Evolutionary conservation across 306 rosid genomes (phyloP).

Genomic region (Ormosia emarginata): DNA sequence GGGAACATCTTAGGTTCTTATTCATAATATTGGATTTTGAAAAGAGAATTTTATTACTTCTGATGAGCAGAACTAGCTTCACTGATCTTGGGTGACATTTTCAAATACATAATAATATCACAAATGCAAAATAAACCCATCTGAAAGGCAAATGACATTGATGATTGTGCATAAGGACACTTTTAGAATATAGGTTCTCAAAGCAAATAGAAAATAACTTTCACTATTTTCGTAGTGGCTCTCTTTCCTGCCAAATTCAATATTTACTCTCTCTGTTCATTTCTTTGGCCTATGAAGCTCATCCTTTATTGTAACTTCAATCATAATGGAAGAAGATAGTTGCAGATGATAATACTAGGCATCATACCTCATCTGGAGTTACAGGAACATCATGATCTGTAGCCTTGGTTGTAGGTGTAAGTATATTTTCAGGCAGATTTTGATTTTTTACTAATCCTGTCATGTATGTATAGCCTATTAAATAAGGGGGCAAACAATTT

Average conservation of each 20-base stretch:
- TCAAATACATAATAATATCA: neutral
- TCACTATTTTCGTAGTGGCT: neutral
- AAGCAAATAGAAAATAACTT: neutral
- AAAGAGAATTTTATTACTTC: neutral
- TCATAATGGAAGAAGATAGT: neutral
- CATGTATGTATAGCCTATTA: slow-evolving; percentile 24
- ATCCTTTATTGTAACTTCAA: neutral
- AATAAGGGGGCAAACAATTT: neutral
- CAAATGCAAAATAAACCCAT: neutral
- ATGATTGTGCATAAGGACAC: neutral
- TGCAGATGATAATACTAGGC: neutral
- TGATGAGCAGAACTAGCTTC: neutral
- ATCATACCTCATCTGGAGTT: slow-evolving; percentile 79
- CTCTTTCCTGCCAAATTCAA: neutral
- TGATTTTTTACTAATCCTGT: slow-evolving; percentile 84
- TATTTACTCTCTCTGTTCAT: neutral
- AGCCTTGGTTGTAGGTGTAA: slow-evolving; percentile 97
- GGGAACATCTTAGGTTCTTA: neutral
- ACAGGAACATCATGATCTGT: slow-evolving; percentile 88
- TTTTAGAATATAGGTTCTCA: no score
- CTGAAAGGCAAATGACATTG: neutral
- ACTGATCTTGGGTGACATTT: slow-evolving; percentile 1
- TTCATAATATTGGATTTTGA: neutral
- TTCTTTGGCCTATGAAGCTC: neutral
- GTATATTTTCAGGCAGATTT: slow-evolving; percentile 69